These are phyloP conservation scores for Aspergillus versicolor DNA, from an alignment of 2,329 filamentous ascomycete genomes.

Conservation along the genomic window DNA sequence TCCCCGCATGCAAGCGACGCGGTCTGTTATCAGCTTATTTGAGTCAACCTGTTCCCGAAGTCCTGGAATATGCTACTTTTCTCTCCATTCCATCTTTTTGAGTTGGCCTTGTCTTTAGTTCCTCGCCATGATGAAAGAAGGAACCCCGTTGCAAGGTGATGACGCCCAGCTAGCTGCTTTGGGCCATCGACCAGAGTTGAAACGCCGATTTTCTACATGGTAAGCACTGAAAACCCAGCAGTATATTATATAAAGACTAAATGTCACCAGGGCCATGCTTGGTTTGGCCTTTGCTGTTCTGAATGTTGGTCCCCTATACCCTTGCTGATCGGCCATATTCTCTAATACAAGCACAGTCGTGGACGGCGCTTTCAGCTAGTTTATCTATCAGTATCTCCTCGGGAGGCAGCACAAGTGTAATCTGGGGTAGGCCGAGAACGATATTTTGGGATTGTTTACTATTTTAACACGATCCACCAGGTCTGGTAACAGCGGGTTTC, in stretches of 20 bases:
- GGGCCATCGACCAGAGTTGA: constrained; percentile 59
- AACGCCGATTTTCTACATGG: constrained; percentile 58
- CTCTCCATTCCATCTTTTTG: too few species aligned
- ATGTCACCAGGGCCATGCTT: constrained; percentile 51
- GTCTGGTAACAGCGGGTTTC: constrained; percentile 59
- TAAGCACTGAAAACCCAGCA: constrained; percentile 18
- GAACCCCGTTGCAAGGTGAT: constrained; percentile 32
- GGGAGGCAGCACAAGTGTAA: constrained; percentile 68
- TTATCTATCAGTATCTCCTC: constrained; percentile 64
- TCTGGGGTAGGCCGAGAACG: constrained; percentile 60
- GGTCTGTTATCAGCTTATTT: too few species aligned
- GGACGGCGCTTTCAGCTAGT: constrained; percentile 61
- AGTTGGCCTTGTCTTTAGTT: too few species aligned
- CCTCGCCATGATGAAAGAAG: too few species aligned
- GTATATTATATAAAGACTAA: neutral
- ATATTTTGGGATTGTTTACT: neutral
- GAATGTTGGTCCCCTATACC: constrained; percentile 41
- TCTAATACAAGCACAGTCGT: constrained; percentile 40
- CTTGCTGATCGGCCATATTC: neutral
- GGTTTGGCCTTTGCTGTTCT: constrained; percentile 64
- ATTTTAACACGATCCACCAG: constrained; percentile 17
- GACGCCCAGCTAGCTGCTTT: constrained; percentile 54
- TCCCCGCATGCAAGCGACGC: too few species aligned
- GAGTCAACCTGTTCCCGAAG: too few species aligned
- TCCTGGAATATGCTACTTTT: too few species aligned